A percentile compares a stretch with the other conserved stretches of the same genome.
Conservation (phyloP, 331 rosid genomes). For the Phaseolus coccineus region DNA sequence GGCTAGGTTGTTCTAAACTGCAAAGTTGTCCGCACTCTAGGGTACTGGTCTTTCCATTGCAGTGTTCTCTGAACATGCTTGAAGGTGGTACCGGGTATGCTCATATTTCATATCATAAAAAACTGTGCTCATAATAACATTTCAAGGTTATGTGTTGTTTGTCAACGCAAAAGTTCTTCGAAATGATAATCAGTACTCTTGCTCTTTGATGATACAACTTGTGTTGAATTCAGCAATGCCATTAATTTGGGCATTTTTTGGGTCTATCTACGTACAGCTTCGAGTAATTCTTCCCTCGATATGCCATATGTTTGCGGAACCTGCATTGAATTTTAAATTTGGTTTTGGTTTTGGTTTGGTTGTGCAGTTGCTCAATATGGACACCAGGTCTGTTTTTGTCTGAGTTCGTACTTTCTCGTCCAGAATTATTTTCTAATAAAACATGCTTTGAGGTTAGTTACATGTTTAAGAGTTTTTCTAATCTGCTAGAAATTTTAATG, state of each 20-base stretch:
- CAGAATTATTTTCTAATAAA: constrained; percentile 67
- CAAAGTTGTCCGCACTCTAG: constrained; percentile 55
- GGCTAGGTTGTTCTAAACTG: constrained; percentile 58
- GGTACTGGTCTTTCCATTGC: constrained; percentile 58
- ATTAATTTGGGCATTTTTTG: constrained; percentile 20
- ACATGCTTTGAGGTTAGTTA: constrained; percentile 84
- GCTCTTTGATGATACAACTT: not conserved
- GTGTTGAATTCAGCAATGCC: constrained; percentile 17
- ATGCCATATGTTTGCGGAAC: constrained; percentile 26
- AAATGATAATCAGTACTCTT: not conserved
- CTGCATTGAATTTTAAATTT: constrained; percentile 30
- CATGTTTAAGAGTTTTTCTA: constrained; percentile 26
- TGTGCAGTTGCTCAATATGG: constrained; percentile 88
- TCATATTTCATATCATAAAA: constrained; percentile 22
- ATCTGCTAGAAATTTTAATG: not conserved
- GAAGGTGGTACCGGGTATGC: constrained; percentile 91
- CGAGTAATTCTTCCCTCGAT: constrained; percentile 3
- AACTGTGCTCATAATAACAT: constrained; percentile 2
- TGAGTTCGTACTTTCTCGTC: constrained; percentile 78
- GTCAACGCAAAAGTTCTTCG: not conserved
- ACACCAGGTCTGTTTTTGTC: constrained; percentile 85
- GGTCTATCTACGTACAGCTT: not conserved
- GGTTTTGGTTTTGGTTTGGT: constrained; percentile 27
- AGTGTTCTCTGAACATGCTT: constrained; percentile 87
- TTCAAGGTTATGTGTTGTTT: constrained; percentile 15